phyloP scores from a whole-genome alignment of 805 yeast species.

The Schwanniomyces pseudopolymorphus region DNA sequence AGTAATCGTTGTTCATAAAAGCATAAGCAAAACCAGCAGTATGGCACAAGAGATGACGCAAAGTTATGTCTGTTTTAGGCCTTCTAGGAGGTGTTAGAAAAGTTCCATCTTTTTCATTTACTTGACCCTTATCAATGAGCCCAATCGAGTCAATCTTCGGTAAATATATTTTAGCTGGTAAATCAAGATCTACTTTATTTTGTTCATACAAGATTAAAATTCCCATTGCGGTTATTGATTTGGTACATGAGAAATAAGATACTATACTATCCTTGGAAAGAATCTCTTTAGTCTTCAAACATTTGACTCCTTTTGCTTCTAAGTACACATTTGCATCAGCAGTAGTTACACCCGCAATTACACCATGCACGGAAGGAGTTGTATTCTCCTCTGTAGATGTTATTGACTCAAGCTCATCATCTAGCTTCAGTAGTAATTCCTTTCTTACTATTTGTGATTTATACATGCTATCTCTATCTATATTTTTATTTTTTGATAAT shows the following conservation, averaged over 20 bases:
- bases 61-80: constrained; percentile 24
- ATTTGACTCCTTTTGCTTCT: constrained; percentile 20
- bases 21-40: constrained; percentile 38
- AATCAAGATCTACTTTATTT: constrained; percentile 31
- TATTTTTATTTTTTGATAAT: too few relatives aligned
- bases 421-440: neutral
- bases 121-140: constrained; percentile 24
- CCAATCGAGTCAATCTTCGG: constrained; percentile 30
- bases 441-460: neutral
- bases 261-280: constrained; percentile 17
- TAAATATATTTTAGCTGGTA: constrained; percentile 29
- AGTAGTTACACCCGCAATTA: constrained; percentile 29
- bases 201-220: constrained; percentile 32
- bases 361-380: constrained; percentile 17
- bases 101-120: constrained; percentile 24
- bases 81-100: constrained; percentile 18
- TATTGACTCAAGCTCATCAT: neutral
- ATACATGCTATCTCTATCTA: neutral
- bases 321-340: constrained; percentile 21
- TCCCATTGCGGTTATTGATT: constrained; percentile 36
- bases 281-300: constrained; percentile 14
- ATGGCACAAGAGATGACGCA: constrained; percentile 28
- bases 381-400: constrained; percentile 2
- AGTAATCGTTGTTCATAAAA: constrained; percentile 30
- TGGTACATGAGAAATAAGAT: constrained; percentile 29